Evolutionary conservation across 225 moss, liverwort and hornwort genomes (phyloP), one percentile per base, ranked within the genome.

Genomic region (Sphagnum tenellum): DNA sequence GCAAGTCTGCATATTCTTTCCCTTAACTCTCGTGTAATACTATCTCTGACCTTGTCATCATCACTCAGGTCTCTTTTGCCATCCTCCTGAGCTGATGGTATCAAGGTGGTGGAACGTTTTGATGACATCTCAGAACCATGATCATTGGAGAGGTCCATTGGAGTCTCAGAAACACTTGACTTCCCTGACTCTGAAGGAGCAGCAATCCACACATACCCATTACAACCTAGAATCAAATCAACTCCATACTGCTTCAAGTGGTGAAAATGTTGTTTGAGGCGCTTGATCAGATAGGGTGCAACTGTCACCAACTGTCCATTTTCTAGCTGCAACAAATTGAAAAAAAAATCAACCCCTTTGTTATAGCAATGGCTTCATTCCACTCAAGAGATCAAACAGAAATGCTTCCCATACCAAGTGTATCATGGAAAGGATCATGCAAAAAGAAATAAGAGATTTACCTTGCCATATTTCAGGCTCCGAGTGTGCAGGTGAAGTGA

Each of bases 401-500:
- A 29, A 29, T 52, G 2, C 6, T 9, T 52, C 52, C 52, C 9
- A 5, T 52, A 52, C 52, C 6, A 52, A 52, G 52, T 52, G 52
- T 5, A 52, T 52, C 0, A 3, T 48, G 13, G 64, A 14, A 10
- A 12, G 5, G 11, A 12, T 11, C 7, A 47, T 47, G 13, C 4
- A 3, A 48, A 4, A 50, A 13, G 8, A 45, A 48, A 8, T 51
- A 73, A 64, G 56, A 44, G 8, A 60, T 12, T 78, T 70, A 90
- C 95, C 90, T 98, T 93, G 76, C 98, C 98, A 76, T 98, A 98
- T 59, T 98, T 98, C 56, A 93, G 83, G 66, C 98, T 98, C 62
- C 98, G 90, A 49, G 98, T 93, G 66, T 98, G 98, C 67, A 98
- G 80, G 75, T 98, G 93, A 72, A 93, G 87, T 12, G 98, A 90